Evolutionary conservation across 2,329 filamentous ascomycete species (phyloP).

Genomic region (Phaeosphaeria sp.): DNA sequence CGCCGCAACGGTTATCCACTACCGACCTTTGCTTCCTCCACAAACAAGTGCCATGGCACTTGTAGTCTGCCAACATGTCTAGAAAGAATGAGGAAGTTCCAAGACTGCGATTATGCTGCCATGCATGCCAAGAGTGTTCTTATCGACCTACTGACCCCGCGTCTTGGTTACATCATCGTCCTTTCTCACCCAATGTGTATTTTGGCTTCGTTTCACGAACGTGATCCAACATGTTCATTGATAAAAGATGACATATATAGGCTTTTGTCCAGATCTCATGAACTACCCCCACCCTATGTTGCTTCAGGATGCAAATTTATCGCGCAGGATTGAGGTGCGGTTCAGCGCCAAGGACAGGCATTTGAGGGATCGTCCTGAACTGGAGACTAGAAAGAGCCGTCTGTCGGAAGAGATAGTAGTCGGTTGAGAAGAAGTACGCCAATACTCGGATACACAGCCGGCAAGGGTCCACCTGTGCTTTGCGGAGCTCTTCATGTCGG

Average conservation of each 20-base stretch:
- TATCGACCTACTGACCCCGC: conserved; percentile 7
- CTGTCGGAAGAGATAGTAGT: not conserved
- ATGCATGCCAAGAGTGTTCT: conserved; percentile 17
- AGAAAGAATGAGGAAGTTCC: conserved; percentile 4
- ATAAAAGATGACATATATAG: no score
- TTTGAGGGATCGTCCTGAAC: not conserved
- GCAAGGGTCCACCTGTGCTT: not conserved
- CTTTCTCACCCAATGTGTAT: not conserved
- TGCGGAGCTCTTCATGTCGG: not conserved
- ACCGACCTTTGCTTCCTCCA: not conserved
- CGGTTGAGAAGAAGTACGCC: not conserved
- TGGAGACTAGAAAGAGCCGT: not conserved
- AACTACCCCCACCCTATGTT: no score
- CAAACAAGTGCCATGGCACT: not conserved
- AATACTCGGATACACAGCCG: not conserved
- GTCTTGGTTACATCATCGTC: conserved; percentile 1
- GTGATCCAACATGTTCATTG: no score
- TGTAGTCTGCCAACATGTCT: not conserved
- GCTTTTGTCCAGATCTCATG: no score
- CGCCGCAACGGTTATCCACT: not conserved
- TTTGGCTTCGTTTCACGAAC: no score
- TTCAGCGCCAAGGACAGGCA: no score
- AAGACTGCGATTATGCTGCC: conserved; percentile 7
- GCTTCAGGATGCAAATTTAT: no score
- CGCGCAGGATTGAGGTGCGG: not conserved